phyloP scores from a whole-genome alignment of 148 eudicot genomes.

The Limonium bicolor region DNA sequence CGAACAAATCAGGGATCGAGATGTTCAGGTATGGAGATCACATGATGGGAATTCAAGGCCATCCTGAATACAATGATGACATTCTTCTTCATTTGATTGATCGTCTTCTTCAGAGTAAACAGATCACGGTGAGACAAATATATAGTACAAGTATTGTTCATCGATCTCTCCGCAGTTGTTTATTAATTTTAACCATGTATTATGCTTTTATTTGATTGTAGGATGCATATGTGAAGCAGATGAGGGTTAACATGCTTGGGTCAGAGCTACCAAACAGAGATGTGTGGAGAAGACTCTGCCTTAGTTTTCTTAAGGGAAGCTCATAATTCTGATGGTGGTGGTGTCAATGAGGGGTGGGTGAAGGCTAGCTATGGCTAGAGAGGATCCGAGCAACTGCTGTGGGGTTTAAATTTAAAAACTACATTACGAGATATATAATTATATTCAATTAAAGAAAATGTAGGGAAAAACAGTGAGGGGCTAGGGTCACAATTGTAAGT shows the following conservation, averaged over 20 bases:
- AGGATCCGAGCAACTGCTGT: too few species aligned
- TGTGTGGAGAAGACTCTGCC: conserved; percentile 68
- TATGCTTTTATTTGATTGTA: conserved; percentile 1
- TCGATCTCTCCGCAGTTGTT: neutral
- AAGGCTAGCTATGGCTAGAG: too few species aligned
- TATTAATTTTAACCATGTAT: neutral
- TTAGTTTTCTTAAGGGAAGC: conserved; percentile 59
- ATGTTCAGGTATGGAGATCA: conserved; percentile 75
- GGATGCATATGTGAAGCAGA: conserved; percentile 44
- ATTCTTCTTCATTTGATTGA: conserved; percentile 64
- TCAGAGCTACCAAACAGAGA: conserved; percentile 48
- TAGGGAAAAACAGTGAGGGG: too few species aligned
- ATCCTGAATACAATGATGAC: conserved; percentile 86
- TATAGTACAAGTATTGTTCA: neutral
- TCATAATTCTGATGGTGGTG: conserved; percentile 5
- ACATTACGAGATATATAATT: too few species aligned
- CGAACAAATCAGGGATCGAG: conserved; percentile 57
- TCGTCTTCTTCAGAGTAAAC: conserved; percentile 32
- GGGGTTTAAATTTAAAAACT: too few species aligned
- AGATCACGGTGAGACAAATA: conserved; percentile 28
- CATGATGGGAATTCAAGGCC: conserved; percentile 91
- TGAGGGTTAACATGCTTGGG: conserved; percentile 26
- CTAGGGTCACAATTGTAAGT: too few species aligned
- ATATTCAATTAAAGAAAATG: too few species aligned
- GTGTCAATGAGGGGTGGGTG: too few species aligned